Evolutionary conservation across 371 early-diverging fungal genomes (phyloP).

Genomic region (Encephalitozoon intestinalis): DNA sequence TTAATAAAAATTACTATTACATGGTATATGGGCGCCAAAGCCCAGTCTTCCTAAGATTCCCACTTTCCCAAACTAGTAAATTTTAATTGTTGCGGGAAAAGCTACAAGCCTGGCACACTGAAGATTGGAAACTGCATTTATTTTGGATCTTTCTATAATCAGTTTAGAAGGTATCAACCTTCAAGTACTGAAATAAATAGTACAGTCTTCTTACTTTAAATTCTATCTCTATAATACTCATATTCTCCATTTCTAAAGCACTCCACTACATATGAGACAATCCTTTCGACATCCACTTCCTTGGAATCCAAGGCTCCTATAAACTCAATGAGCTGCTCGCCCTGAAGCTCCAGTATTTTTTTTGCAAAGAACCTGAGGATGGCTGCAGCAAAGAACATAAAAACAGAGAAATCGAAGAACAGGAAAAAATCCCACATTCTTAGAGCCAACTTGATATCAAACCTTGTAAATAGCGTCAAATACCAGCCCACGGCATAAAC

Average conservation of each 20-base stretch:
- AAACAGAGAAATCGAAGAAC: constrained; percentile 55
- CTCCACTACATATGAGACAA: constrained; percentile 21
- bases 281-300: constrained; percentile 35
- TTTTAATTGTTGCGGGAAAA: not conserved
- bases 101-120: not conserved
- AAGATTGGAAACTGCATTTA: too few relatives aligned
- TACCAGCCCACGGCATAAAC: constrained; percentile 59
- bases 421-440: constrained; percentile 59
- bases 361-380: constrained; percentile 42
- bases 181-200: not conserved
- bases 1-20: not conserved
- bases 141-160: too few relatives aligned
- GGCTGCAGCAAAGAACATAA: constrained; percentile 54
- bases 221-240: not conserved
- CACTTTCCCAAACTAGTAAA: not conserved
- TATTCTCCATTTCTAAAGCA: constrained; percentile 3
- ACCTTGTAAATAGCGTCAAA: constrained; percentile 61
- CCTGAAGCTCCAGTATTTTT: constrained; percentile 21
- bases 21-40: not conserved
- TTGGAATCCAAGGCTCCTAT: constrained; percentile 34
- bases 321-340: constrained; percentile 43
- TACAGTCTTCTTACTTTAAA: not conserved
- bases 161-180: too few relatives aligned
- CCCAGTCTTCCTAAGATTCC: not conserved
- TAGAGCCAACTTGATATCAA: constrained; percentile 45